These are phyloP conservation scores for Yamadazyma atlantica DNA, from an alignment of 1,139 yeast genomes.

Conservation along the genomic window DNA sequence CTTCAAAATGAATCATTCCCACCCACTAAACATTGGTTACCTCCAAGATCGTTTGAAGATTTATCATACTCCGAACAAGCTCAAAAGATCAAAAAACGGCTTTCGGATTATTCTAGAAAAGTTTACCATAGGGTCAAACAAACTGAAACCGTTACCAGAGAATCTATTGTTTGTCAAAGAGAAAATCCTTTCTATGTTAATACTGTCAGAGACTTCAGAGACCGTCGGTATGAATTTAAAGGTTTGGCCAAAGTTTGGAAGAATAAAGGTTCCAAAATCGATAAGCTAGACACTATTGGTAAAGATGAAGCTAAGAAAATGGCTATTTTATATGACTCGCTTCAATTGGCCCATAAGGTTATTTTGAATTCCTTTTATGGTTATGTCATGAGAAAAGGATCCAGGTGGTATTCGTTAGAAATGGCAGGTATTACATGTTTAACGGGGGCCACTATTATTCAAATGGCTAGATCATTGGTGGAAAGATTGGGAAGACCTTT, in stretches of 20 bases:
- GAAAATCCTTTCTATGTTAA: constrained; percentile 97
- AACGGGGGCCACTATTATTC: constrained; percentile 97
- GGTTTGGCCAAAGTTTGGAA: constrained; percentile 95
- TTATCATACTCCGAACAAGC: constrained; percentile 80
- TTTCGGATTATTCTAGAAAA: constrained; percentile 84
- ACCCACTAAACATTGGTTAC: constrained; percentile 53
- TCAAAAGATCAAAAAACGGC: constrained; percentile 66
- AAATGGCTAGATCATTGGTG: constrained; percentile 92
- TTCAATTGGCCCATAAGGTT: constrained; percentile 96
- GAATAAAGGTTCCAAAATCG: constrained; percentile 63
- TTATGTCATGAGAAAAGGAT: constrained; percentile 98
- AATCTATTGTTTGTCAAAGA: constrained; percentile 94
- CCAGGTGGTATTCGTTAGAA: constrained; percentile 99
- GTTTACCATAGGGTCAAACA: constrained; percentile 80
- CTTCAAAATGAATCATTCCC: constrained; percentile 80
- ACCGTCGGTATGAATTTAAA: constrained; percentile 93
- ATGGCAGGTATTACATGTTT: constrained; percentile 99
- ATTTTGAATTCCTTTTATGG: constrained; percentile 97
- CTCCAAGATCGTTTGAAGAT: constrained; percentile 68
- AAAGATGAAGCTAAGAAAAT: constrained; percentile 87
- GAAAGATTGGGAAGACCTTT: constrained; percentile 94
- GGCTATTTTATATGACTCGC: constrained; percentile 91
- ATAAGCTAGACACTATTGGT: constrained; percentile 53
- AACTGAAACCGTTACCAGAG: constrained; percentile 83
- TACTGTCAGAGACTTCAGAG: constrained; percentile 93